A percentile compares a stretch with the other conserved stretches of the same genome.
These are phyloP conservation scores for Ceratobasidium papillatum DNA, from an alignment of 1,284 basidiomycete genomes.

Conservation along the genomic window DNA sequence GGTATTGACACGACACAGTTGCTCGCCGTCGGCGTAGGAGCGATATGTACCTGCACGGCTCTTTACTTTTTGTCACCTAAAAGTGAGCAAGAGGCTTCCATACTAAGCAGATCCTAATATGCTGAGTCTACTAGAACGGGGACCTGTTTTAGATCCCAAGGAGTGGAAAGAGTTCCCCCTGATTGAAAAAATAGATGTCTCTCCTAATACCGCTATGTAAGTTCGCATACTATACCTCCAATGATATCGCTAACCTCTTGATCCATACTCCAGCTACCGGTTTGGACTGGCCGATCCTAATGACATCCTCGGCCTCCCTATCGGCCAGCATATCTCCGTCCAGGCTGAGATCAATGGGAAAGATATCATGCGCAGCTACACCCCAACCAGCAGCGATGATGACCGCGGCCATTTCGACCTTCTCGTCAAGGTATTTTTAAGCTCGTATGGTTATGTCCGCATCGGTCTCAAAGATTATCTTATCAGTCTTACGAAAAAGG, in stretches of 20 bases:
- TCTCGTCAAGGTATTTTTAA: slow-evolving; percentile 82
- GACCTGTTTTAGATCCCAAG: slow-evolving; percentile 75
- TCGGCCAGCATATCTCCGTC: slow-evolving; percentile 96
- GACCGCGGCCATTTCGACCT: slow-evolving; percentile 95
- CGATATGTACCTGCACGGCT: slow-evolving; percentile 17
- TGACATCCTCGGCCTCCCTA: slow-evolving; percentile 89
- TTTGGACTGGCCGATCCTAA: slow-evolving; percentile 79
- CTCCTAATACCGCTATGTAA: slow-evolving; percentile 94
- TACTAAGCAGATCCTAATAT: background rate
- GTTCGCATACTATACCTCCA: slow-evolving; percentile 49
- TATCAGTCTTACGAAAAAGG: slow-evolving; percentile 92
- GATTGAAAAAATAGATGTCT: slow-evolving; percentile 81
- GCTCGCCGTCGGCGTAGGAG: slow-evolving; percentile 24
- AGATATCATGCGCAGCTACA: slow-evolving; percentile 90
- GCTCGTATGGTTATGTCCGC: background rate
- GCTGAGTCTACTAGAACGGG: slow-evolving; percentile 44
- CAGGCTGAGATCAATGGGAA: slow-evolving; percentile 92
- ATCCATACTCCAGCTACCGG: slow-evolving; percentile 73
- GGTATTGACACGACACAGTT: slow-evolving; percentile 32
- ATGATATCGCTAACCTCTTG: background rate
- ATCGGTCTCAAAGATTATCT: background rate
- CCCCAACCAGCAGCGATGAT: slow-evolving; percentile 92
- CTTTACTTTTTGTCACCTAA: slow-evolving; percentile 24
- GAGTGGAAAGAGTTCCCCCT: slow-evolving; percentile 87
- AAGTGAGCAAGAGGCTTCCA: background rate